Evolutionary conservation across 2,329 filamentous ascomycete genomes (phyloP), one percentile per base, ranked within the genome.

Genomic region (Huntiella omanensis): DNA sequence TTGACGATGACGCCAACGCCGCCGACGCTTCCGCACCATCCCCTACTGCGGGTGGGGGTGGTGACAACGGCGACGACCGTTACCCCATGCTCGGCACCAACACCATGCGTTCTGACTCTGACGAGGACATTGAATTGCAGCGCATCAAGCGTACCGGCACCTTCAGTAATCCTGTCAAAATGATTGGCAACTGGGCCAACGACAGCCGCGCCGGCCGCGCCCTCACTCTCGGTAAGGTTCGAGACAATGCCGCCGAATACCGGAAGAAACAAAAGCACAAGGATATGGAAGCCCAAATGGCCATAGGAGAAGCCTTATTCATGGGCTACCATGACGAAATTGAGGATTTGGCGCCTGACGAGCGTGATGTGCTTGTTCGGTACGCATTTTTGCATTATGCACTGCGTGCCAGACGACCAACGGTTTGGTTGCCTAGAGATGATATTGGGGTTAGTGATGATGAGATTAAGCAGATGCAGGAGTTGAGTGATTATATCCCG

Each of bases 381-480:
- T 80, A 86, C 55, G 86, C 88, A 0, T 98, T 98, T 61, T 80
- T 87, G 62, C 91, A 98, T 57, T 79, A 78, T 33, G 91, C 91
- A 1, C 68, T 95, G 34, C 77, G 91, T 6, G 83, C 87, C 1
- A 75, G 82, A 45, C 73, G 86, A 45, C 91, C 91, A 0, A 84
- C 83, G 0, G 78, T 98, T 19, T 98, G 91, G 91, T 83, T 98
- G 39, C 91, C 91, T 0, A 75, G 80, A 8, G 91, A 98, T 57
- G 82, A 91, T 53, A 62, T 96, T 4, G 91, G 91, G 4, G 74
- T 98, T 48, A 86, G 83, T 53, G 85, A 93, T 54, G 88, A 96
- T 54, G 91, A 98, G 64, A 80, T 96, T 39, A 70, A 70, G 56
- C 70, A 83, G 33, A 94, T 86, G 5, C 71, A 78, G 52, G 68